Base-by-base conservation (phyloP, 805 yeast genomes). In the Saccharomyces mikatae region DNA sequence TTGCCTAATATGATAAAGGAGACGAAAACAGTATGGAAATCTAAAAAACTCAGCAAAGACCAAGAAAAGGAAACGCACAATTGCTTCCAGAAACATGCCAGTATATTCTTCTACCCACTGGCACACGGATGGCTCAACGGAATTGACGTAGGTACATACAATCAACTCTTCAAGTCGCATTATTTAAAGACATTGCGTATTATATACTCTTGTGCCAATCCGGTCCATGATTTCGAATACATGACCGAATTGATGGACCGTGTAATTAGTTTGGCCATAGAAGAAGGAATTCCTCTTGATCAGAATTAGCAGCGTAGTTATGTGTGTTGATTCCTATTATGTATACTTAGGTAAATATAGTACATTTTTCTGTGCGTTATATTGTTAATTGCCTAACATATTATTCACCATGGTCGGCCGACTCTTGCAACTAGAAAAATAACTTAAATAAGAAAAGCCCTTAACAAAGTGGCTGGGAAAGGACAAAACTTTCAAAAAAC, bases 101-200 rank as follows among this genome's bases (percentile, higher is more conserved):
- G 69, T 2, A 59, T 62, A 17, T 81, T 80, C 52, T 82, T 75
- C 59, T 81, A 77, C 56, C 85, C 86, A 0, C 65, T 82, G 46
- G 73, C 79, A 0, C 76, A 76, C 52, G 77, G 78, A 0, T 80
- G 84, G 84, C 62, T 77, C 47, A 78, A 76, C 53, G 78, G 80
- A 9, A 76, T 81, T n/a, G 73, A 80, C 53, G 66, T 81, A 41
- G 86, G 86, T 0, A 74, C 77, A 30, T 80, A 77, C 56, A 79
- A 82, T 17, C 74, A 78, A 5, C 58, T 81, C 22, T 78, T 82
- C 54, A 68, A 76, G 44, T 75, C 76, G 2, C 86, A 82, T 58
- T 82, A 75, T 59, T 52, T 81, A 2, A 68, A 74, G 28, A 80
- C 84, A 0, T 60, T 81, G 52, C 65, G 75, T 1, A 63, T 81